Evolutionary conservation across 352 stramenopile species (phyloP).

Genomic region (Pythium phragmiticola): DNA sequence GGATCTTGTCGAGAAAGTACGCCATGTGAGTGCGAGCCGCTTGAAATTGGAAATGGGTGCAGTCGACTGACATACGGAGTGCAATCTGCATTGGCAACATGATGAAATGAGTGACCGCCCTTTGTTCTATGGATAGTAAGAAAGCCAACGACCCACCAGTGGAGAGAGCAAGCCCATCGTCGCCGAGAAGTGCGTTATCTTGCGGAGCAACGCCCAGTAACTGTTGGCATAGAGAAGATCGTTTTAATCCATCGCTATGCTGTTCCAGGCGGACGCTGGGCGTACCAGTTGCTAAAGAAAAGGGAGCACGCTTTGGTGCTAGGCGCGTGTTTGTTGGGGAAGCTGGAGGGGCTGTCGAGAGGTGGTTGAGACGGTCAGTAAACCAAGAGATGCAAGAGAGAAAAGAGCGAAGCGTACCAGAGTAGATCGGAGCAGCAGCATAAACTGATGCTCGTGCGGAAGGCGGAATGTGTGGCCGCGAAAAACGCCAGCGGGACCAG

Average conservation of each 20-base stretch:
- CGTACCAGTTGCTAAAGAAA: slow-evolving; percentile 36
- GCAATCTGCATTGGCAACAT: slow-evolving; percentile 7
- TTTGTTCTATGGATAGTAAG: too few species aligned
- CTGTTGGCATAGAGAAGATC: background rate
- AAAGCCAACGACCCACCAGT: slow-evolving; percentile 17
- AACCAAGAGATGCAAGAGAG: background rate
- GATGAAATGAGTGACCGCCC: background rate
- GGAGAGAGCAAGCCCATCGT: slow-evolving; percentile 21
- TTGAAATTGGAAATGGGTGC: slow-evolving; percentile 14
- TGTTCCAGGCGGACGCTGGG: too few species aligned
- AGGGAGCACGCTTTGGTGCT: slow-evolving; percentile 29
- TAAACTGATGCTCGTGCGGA: slow-evolving; percentile 31
- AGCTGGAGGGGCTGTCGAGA: slow-evolving; percentile 29
- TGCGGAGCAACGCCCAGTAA: slow-evolving; percentile 22
- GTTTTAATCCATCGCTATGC: background rate
- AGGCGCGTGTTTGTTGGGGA: slow-evolving; percentile 17
- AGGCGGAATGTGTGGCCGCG: slow-evolving; percentile 26
- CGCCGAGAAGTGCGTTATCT: slow-evolving; percentile 21
- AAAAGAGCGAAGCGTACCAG: slow-evolving; percentile 23
- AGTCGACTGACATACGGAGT: slow-evolving; percentile 11
- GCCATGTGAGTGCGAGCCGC: slow-evolving; percentile 18
- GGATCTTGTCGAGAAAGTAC: slow-evolving; percentile 9
- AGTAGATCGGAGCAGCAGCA: slow-evolving; percentile 39
- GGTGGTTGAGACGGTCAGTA: too few species aligned
- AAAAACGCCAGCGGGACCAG: slow-evolving; percentile 17